Percentiles rank a stretch among this genome's conserved stretches.
Conservation (phyloP, 805 yeast genomes). For the Isabelozyma pseudorhagii region DNA sequence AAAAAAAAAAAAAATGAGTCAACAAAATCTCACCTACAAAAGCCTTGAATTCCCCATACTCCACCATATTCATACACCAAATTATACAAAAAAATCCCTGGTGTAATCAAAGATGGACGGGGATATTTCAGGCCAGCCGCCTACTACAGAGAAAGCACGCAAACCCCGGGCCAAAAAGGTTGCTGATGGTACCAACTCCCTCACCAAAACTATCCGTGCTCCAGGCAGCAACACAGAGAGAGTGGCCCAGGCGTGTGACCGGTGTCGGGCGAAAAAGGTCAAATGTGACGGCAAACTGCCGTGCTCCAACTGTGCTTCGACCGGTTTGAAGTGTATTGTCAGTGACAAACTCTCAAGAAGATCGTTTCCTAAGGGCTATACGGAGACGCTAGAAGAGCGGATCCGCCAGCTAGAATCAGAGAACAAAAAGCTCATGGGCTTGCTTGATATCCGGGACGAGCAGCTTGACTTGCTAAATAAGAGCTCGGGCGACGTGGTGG, state of each 20-base stretch:
- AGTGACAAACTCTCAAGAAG: constrained; percentile 81
- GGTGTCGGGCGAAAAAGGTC: constrained; percentile 79
- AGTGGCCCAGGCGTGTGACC: constrained; percentile 88
- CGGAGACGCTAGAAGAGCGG: constrained; percentile 84
- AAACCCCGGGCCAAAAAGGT: background rate
- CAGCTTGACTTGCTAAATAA: constrained; percentile 43
- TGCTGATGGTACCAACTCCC: constrained; percentile 7
- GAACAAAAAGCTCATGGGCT: constrained; percentile 63
- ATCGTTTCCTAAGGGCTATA: constrained; percentile 89
- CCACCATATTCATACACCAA: background rate
- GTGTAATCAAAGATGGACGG: too few relatives aligned
- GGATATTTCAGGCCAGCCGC: background rate
- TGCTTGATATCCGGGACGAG: constrained; percentile 63
- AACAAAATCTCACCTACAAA: background rate
- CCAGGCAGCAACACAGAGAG: constrained; percentile 67
- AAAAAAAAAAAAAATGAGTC: background rate
- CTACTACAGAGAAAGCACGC: background rate
- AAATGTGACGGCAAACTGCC: constrained; percentile 76
- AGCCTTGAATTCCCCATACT: background rate
- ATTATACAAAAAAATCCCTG: background rate
- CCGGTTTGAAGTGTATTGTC: constrained; percentile 86
- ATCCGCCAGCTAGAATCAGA: constrained; percentile 84
- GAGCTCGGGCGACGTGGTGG: constrained; percentile 1
- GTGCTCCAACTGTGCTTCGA: constrained; percentile 79
- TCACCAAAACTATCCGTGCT: constrained; percentile 51